phyloP scores from a whole-genome alignment of 2,329 filamentous ascomycete species.

The Fusarium sp. region DNA sequence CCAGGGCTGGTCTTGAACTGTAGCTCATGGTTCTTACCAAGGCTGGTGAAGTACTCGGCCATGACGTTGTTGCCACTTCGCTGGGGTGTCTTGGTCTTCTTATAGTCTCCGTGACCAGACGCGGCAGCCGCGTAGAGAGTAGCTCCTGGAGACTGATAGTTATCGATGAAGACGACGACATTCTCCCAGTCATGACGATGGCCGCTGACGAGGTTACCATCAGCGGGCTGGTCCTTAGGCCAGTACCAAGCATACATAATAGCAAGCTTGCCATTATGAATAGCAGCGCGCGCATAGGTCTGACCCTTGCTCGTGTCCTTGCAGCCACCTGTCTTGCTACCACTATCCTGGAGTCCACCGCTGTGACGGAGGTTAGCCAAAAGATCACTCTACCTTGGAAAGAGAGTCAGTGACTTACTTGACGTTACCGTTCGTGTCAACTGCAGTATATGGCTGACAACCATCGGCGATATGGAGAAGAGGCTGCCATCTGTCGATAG shows the following conservation, averaged over 20 bases:
- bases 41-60: slow-evolving; percentile 54
- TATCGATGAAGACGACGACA: slow-evolving; percentile 54
- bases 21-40: slow-evolving; percentile 56
- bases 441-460: slow-evolving; percentile 74
- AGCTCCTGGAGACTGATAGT: slow-evolving; percentile 43
- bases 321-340: slow-evolving; percentile 52
- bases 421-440: slow-evolving; percentile 70
- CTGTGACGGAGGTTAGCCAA: slow-evolving; percentile 24
- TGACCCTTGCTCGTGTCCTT: slow-evolving; percentile 54
- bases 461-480: slow-evolving; percentile 65
- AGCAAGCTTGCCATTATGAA: slow-evolving; percentile 51
- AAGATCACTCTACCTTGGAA: neutral
- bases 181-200: slow-evolving; percentile 62
- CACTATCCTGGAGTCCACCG: slow-evolving; percentile 54
- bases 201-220: slow-evolving; percentile 49
- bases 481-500: slow-evolving; percentile 53
- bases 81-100: slow-evolving; percentile 43
- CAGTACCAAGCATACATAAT: slow-evolving; percentile 64
- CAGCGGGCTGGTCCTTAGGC: slow-evolving; percentile 62
- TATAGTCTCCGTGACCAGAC: slow-evolving; percentile 57
- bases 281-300: slow-evolving; percentile 55
- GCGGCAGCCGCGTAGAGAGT: slow-evolving; percentile 54
- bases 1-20: slow-evolving; percentile 55
- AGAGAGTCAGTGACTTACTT: slow-evolving; percentile 55
- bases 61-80: slow-evolving; percentile 45